phyloP scores from a whole-genome alignment of 2,329 filamentous ascomycete species.

The Plenodomus lindquistii region DNA sequence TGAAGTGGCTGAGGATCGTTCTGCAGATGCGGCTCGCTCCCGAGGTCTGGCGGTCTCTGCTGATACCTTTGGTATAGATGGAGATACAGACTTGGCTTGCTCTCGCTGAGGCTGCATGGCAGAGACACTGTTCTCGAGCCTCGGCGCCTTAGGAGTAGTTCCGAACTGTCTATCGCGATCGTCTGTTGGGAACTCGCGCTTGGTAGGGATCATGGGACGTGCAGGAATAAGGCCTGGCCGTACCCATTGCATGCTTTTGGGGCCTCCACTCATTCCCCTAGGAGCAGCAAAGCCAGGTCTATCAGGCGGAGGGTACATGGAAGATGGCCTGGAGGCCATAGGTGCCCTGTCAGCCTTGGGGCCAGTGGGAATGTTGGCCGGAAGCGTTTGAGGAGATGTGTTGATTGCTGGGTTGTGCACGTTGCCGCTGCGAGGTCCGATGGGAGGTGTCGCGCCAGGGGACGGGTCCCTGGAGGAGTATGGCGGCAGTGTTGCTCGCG shows the following conservation, averaged over 20 bases:
- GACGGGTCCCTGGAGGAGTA: constrained; percentile 34
- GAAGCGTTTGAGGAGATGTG: constrained; percentile 43
- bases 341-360: constrained; percentile 43
- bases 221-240: constrained; percentile 44
- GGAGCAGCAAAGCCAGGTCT: constrained; percentile 31
- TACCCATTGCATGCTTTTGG: constrained; percentile 49
- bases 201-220: constrained; percentile 46
- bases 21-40: constrained; percentile 28
- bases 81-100: constrained; percentile 29
- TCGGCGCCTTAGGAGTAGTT: constrained; percentile 38
- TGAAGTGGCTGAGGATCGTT: constrained; percentile 21
- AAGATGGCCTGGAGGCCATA: constrained; percentile 35
- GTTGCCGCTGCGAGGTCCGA: constrained; percentile 28
- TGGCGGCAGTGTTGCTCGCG: constrained; percentile 29
- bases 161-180: constrained; percentile 47
- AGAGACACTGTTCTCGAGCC: constrained; percentile 29
- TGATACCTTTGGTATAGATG: constrained; percentile 19
- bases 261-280: constrained; percentile 36
- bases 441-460: constrained; percentile 28
- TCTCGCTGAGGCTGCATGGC: constrained; percentile 22
- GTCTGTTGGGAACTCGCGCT: constrained; percentile 50
- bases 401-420: constrained; percentile 27
- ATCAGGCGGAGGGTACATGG: constrained; percentile 35
- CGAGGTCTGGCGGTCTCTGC: constrained; percentile 19
- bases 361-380: constrained; percentile 46